Base-by-base conservation (phyloP, 345 rosid genomes). In the Heritiera littoralis region DNA sequence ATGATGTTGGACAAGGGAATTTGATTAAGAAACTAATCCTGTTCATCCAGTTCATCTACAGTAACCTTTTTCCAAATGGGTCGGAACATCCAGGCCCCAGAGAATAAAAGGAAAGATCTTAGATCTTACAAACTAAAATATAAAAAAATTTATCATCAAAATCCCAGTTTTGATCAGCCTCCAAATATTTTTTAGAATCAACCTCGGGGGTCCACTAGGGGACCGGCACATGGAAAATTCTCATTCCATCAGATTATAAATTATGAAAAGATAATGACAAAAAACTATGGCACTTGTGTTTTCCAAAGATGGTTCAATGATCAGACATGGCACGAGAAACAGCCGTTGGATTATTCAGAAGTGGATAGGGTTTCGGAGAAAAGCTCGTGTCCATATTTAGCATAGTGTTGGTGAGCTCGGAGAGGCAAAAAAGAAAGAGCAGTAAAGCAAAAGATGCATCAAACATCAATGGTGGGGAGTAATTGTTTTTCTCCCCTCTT, bases 301-400 rank as follows among this genome's bases (percentile, higher is more conserved):
- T 18, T 78, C 74, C 81, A 85, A 85, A 87, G 85, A 85, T 61
- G 85, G 81, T 85, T 85, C 86, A 79, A 70, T 45, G 80, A 74
- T 86, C 78, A 49, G 84, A 77, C 81, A 84, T 74, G 87, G 75
- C 83, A 66, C 65, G 45, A 78, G 73, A 78, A 79, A 63, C 41
- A 80, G 80, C 80, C 59, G 74, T 70, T 79, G 78, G 81, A 56
- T 81, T 77, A 67, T 17, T 70, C 30, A 81, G 74, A 78, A 76
- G 82, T 71, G 55, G 68, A 56, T 41, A 64, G 66, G 64, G 77
- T 73, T 60, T 63, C 6, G 3, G 65, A 15, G 30, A 72, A 76
- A 60, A 78, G 79, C 65, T 75, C 46, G 78, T 82, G 78, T 38
- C 85, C 80, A 78, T 75, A 75, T 80, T 78, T 75, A 59, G 85